Base-by-base conservation (phyloP, 768 basidiomycete species). In the Rhizopogon salebrosus region DNA sequence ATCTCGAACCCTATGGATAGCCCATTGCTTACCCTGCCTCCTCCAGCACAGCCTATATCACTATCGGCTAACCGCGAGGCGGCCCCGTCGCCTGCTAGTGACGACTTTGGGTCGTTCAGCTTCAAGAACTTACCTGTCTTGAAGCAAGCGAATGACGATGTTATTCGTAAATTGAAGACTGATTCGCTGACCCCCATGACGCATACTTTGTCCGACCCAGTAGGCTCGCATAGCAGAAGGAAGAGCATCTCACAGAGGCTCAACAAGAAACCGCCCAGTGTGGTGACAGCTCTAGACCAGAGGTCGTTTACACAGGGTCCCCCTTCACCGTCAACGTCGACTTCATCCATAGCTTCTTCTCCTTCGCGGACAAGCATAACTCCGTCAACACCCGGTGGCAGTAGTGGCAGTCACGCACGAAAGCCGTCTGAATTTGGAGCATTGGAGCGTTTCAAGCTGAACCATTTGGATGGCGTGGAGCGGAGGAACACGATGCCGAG, bases 71-170 rank as follows among this genome's bases (percentile, higher is more conserved):
- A 58, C 31, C 68, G 70, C 31, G 75, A 79, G 10, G 62, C 64
- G 5, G 72, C 70, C 16, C 64, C 72, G 6, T 80, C 86, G 26
- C 79, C 84, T 31, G 80, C 80, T 16, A 83, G 81, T 57, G 92
- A 95, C 62, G 95, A 98, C 63, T 99, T 98, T 71, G 97, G 97
- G 20, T 86, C 92, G 0, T 99, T 99, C 75, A 93, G 88, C 70
- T 99, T 94, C 80, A 98, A 98, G 78, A 99, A 99, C 65, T 69
- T 98, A 38, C 92, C 92, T 0, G 82, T 97, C 6, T 74, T 98
- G 69, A 99, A 98, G 72, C 94, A 98, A 70, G 94, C 92, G 16
- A 99, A 99, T 67, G 97, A 99, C 70, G 95, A 98, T 65, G 85
- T 98, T 60, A 97, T 99, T 60, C 85, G 92, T 55, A 97, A 98